Evolutionary conservation across 177 flowering plant species (phyloP).

Genomic region (Telopea speciosissima): DNA sequence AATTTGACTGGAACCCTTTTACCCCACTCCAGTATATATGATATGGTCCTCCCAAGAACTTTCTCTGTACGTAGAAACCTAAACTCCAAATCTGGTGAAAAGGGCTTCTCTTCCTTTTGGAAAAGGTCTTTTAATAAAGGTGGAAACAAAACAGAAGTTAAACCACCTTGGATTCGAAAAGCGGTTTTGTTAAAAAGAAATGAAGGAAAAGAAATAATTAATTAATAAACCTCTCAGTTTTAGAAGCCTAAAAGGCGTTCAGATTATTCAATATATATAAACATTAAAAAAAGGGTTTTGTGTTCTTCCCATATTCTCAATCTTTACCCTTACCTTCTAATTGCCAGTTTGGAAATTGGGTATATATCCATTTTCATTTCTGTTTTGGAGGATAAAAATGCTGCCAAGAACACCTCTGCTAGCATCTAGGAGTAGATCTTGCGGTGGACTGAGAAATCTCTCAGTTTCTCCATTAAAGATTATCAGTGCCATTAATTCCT

Average conservation of each 20-base stretch:
- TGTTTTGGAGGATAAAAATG: constrained; percentile 24
- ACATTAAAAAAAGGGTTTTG: constrained; percentile 2
- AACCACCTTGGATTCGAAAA: constrained; percentile 39
- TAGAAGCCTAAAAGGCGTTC: constrained; percentile 5
- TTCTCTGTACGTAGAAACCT: constrained; percentile 4
- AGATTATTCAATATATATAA: constrained; percentile 20
- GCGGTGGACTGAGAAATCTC: constrained; percentile 16
- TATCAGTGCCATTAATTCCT: neutral
- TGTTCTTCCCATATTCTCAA: constrained; percentile 30
- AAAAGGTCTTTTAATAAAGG: constrained; percentile 17
- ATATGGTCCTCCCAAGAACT: neutral
- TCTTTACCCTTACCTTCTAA: constrained; percentile 25
- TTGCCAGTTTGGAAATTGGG: constrained; percentile 45
- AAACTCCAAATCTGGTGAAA: constrained; percentile 33
- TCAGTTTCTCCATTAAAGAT: constrained; percentile 8
- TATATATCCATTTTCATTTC: constrained; percentile 14
- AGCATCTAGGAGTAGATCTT: constrained; percentile 30
- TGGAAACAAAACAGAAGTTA: constrained; percentile 19
- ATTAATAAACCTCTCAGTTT: constrained; percentile 3
- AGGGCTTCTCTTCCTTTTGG: constrained; percentile 37
- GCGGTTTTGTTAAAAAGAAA: constrained; percentile 14
- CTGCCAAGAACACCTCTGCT: constrained; percentile 48
- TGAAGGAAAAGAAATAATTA: neutral
- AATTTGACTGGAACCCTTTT: constrained; percentile 26
- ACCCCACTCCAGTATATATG: constrained; percentile 2